Evolutionary conservation across 140 eudicot species (phyloP), one percentile per base, ranked within the genome.

Genomic region (Bidens hawaiensis): DNA sequence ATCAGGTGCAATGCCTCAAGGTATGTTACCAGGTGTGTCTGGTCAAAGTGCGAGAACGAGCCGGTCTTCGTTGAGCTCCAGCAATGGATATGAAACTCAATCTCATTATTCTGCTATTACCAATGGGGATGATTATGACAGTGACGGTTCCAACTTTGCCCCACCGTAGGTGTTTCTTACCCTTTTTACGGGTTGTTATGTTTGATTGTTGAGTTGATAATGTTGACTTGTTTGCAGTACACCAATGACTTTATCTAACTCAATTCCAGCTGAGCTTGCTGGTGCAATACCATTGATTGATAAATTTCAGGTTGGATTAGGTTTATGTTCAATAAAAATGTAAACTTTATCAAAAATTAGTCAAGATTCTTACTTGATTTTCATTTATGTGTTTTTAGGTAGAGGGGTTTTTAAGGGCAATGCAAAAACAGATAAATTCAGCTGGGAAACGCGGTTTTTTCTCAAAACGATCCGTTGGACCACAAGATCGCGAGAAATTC

Each of bases 271-370:
- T 8, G 99, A 94, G 72, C 94, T 94, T 69, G 95, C 95, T 47
- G 94, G 95, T 73, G 99, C 99, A 41, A 88, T 94, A 62, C 99
- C 99, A 45, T 75, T 88, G 73, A 83, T 88, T 49, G 96, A 88
- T 60, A 94, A 82, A 72, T 94, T 94, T 68, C 99, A 94, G 94
- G 98, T 87, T 57, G 50, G 66, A 1, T 65, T 19, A 18, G 24
- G 33, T 34, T 13, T 16, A 7, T 21, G 30, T 19, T 14, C 7
- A 38, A 5, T 38, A 11, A 50, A 40, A 43, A 19, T 38, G n/a
- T 17, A 22, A 60, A 34, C 61, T 41, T 52, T 53, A 54, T 28
- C 28, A 45, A 36, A 14, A 18, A 75, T 17, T 17, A 24, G 16
- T 75, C 54, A 42, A 41, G 47, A 34, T 52, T 68, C 50, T 34